Base-by-base conservation (phyloP, 768 basidiomycete genomes). In the Auriscalpium orientale region DNA sequence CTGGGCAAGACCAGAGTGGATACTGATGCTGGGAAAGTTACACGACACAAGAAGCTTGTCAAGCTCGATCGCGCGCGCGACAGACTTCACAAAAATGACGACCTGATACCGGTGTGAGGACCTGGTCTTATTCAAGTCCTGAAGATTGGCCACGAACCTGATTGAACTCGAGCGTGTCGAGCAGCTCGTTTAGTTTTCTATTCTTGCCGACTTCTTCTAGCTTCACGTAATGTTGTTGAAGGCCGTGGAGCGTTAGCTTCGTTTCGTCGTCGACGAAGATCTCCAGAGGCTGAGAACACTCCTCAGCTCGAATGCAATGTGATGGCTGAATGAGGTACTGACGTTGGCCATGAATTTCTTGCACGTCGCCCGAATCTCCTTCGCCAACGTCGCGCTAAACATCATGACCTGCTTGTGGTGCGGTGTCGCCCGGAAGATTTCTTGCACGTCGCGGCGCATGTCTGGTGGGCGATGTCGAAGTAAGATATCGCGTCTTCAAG, bases 391-490 rank as follows among this genome's bases (percentile, higher is more conserved):
- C 43, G 97, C 97, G 65, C 93, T 95, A 80, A 99, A 99, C 97
- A 99, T 99, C 97, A 99, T 99, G 64, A 99, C 97, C 80, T 99
- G 95, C 79, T 99, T 99, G 82, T 97, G 94, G 73, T 97, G 95
- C 51, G 97, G 97, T 18, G 97, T 98, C 16, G 92, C 83, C 66
- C 95, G 88, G 83, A 98, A 99, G 67, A 99, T 98, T 77, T 99
- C 97, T 84, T 99, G 97, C 62, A 99, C 95, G 71, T 99, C 97
- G 69, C 97, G 92, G 77, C 97, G 95, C 97, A 99, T 99, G 87
- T 98, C 97, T 99, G 83, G 74, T 79, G 77, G 78, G 76, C 76
- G 80, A 75, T 78, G 80, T 79, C 77, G 81, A 70, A 69, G 83
- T 85, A 80, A 86, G 83, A 84, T 78, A 57, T 51, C 49, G 36